phyloP scores from a whole-genome alignment of 2,329 filamentous ascomycete genomes.

The Stemphylium lycopersici region DNA sequence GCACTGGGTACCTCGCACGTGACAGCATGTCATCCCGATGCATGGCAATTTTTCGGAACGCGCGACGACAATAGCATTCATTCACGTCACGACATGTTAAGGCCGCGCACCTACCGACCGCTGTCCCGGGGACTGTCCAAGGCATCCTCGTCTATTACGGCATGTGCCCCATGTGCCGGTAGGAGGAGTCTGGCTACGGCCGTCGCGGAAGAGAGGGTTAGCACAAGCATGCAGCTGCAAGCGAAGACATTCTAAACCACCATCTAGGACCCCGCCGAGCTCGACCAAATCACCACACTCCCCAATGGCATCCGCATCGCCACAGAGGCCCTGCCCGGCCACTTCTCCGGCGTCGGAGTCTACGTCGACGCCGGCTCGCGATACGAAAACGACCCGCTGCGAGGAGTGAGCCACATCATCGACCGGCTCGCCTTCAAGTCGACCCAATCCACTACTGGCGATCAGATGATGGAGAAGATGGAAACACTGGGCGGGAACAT shows the following conservation, averaged over 20 bases:
- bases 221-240: conserved; percentile 8
- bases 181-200: conserved; percentile 40
- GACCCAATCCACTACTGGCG: conserved; percentile 72
- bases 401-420: conserved; percentile 94
- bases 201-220: conserved; percentile 45
- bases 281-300: conserved; percentile 86
- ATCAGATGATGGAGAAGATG: conserved; percentile 85
- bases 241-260: conserved; percentile 11
- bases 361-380: conserved; percentile 95
- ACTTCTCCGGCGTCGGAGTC: conserved; percentile 92
- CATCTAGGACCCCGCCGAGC: conserved; percentile 76
- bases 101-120: conserved; percentile 36
- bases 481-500: conserved; percentile 94
- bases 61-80: conserved; percentile 4
- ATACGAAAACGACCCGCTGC: conserved; percentile 84
- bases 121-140: conserved; percentile 36
- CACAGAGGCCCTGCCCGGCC: conserved; percentile 90
- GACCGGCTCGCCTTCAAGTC: conserved; percentile 94
- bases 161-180: conserved; percentile 24
- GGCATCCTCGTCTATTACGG: conserved; percentile 25
- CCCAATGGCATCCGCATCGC: conserved; percentile 93
- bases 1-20: conserved; percentile 6
- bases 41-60: conserved; percentile 18
- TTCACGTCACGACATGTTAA: conserved; percentile 36
- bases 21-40: conserved; percentile 14